phyloP scores from a whole-genome alignment of 495 filamentous ascomycete species.

The Podospora australis region DNA sequence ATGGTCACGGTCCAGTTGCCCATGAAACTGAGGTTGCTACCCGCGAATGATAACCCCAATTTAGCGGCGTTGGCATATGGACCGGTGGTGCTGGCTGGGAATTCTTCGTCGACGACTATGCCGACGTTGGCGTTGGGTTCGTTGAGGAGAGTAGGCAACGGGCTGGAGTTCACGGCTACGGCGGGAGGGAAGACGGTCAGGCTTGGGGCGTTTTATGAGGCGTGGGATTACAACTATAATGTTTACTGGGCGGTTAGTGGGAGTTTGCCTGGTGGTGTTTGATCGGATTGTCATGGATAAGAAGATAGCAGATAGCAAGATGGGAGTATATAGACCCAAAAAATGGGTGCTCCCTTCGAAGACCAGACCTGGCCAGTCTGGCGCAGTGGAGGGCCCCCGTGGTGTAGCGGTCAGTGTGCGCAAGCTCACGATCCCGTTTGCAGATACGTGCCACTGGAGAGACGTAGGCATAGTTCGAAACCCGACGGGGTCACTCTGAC shows the following conservation, averaged over 20 bases:
- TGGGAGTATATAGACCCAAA: too few relatives aligned
- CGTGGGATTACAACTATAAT: conserved; percentile 12
- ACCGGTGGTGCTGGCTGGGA: conserved; percentile 25
- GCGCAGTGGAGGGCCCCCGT: too few relatives aligned
- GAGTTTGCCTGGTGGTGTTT: too few relatives aligned
- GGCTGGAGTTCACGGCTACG: conserved; percentile 5
- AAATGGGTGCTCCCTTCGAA: too few relatives aligned
- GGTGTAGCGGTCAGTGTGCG: too few relatives aligned
- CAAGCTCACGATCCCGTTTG: too few relatives aligned
- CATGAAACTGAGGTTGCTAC: conserved; percentile 22
- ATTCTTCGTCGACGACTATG: conserved; percentile 1
- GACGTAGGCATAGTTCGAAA: too few relatives aligned
- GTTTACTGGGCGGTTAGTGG: conserved; percentile 14
- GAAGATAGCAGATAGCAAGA: too few relatives aligned
- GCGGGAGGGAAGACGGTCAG: conserved; percentile 10
- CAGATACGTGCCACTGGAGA: too few relatives aligned
- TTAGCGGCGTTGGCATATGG: conserved; percentile 31
- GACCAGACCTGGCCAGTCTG: too few relatives aligned
- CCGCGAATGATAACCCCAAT: conserved; percentile 28
- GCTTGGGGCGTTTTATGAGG: conserved; percentile 14
- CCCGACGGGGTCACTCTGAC: too few relatives aligned
- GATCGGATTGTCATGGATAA: too few relatives aligned
- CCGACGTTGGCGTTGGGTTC: conserved; percentile 10
- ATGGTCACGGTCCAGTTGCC: conserved; percentile 26
- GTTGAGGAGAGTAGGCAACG: background rate